These are phyloP conservation scores for Calamus simplicifolius DNA, from an alignment of 176 grass and related monocot species.

Conservation along the genomic window DNA sequence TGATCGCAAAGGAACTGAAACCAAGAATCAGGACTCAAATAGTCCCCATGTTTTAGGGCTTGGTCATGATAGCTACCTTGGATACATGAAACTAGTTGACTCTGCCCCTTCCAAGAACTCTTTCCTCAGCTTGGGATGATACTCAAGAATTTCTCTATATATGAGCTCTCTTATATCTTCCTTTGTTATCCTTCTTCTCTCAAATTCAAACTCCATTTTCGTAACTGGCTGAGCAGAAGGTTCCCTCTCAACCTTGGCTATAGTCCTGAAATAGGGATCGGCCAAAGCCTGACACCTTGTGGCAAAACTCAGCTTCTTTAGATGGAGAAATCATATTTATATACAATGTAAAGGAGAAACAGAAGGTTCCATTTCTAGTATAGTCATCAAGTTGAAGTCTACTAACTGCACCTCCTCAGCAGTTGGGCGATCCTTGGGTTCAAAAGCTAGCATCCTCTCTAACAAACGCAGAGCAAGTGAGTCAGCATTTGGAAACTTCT, in stretches of 20 bases:
- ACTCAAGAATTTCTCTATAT: constrained; percentile 95
- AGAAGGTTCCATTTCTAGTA: constrained; percentile 17
- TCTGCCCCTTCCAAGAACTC: constrained; percentile 78
- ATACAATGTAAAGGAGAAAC: neutral
- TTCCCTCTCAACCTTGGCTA: constrained; percentile 84
- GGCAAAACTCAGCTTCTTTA: neutral
- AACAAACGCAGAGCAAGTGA: constrained; percentile 59
- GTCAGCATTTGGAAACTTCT: constrained; percentile 83
- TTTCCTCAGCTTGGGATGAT: constrained; percentile 85
- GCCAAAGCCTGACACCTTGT: constrained; percentile 60
- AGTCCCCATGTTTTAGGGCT: no score
- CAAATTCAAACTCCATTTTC: constrained; percentile 93
- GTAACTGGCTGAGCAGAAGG: constrained; percentile 79
- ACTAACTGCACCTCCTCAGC: constrained; percentile 66
- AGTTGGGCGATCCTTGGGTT: constrained; percentile 84
- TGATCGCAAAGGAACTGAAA: no score
- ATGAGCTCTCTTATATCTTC: constrained; percentile 94
- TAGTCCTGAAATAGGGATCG: constrained; percentile 93
- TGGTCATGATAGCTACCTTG: constrained; percentile 32
- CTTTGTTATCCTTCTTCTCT: constrained; percentile 82
- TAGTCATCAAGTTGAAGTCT: constrained; percentile 6
- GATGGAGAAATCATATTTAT: neutral
- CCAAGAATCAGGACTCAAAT: no score
- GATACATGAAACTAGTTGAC: constrained; percentile 89
- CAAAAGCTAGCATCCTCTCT: constrained; percentile 86